Evolutionary conservation across 1,284 basidiomycete species (phyloP).

Genomic region (Agroathelia rolfsii): DNA sequence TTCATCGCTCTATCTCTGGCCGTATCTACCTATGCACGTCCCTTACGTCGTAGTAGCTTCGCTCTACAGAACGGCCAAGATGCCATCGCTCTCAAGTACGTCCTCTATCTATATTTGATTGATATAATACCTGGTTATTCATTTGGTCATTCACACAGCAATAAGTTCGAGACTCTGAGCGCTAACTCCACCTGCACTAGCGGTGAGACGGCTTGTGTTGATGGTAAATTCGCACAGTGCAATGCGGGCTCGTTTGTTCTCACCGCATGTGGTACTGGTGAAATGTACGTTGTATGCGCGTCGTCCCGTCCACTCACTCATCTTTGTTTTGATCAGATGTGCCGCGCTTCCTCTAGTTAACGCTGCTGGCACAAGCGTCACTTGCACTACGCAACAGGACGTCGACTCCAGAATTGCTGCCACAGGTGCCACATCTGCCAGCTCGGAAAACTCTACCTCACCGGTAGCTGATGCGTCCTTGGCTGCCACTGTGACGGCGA

Average conservation of each 20-base stretch:
- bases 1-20: constrained; percentile 30
- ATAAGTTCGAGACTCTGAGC: constrained; percentile 34
- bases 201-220: constrained; percentile 38
- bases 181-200: constrained; percentile 31
- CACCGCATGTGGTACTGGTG: constrained; percentile 29
- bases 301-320: constrained; percentile 1
- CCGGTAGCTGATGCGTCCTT: too few species aligned
- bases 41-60: constrained; percentile 26
- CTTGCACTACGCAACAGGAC: constrained; percentile 35
- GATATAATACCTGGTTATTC: constrained; percentile 2
- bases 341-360: constrained; percentile 42
- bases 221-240: constrained; percentile 38
- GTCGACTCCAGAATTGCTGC: constrained; percentile 29
- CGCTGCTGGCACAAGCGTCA: constrained; percentile 31
- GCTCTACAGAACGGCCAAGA: constrained; percentile 40
- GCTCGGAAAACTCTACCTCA: too few species aligned
- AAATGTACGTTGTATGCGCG: constrained; percentile 26
- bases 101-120: constrained; percentile 9
- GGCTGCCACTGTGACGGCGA: too few species aligned
- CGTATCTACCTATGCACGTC: constrained; percentile 27
- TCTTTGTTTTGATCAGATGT: constrained; percentile 27
- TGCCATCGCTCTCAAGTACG: constrained; percentile 44
- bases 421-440: constrained; percentile 26
- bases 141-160: constrained; percentile 21
- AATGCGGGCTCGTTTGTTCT: constrained; percentile 36